Evolutionary conservation across 306 rosid species (phyloP).

Genomic region (Vicia villosa): DNA sequence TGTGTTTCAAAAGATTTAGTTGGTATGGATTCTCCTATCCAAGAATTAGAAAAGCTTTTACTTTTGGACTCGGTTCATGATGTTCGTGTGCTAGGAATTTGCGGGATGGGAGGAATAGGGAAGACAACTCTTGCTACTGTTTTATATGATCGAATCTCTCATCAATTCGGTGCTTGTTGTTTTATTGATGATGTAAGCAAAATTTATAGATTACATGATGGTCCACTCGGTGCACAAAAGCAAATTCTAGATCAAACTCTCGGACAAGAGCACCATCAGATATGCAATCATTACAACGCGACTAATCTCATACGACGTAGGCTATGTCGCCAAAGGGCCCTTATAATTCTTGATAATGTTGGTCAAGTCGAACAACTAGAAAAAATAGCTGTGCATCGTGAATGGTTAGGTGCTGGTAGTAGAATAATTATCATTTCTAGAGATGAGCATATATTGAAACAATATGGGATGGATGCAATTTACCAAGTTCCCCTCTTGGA

Average conservation of each 20-base stretch:
- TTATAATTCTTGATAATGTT: conserved; percentile 28
- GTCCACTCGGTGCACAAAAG: neutral
- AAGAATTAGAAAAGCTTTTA: conserved; percentile 24
- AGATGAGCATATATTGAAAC: conserved; percentile 25
- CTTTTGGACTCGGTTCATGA: neutral
- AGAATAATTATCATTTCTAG: conserved; percentile 29
- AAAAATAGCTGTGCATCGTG: neutral
- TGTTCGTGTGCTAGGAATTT: conserved; percentile 27
- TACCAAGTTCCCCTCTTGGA: neutral
- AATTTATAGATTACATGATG: neutral
- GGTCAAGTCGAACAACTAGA: neutral
- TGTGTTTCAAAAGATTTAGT: conserved; percentile 25
- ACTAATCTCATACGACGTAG: neutral
- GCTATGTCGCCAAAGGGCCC: neutral
- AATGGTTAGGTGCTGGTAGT: conserved; percentile 22
- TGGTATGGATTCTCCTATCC: conserved; percentile 19
- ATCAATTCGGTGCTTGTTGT: neutral
- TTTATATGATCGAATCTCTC: neutral
- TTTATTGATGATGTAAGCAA: conserved; percentile 18
- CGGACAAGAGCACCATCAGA: neutral
- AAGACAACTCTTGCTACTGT: conserved; percentile 22
- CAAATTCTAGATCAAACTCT: conserved; percentile 6
- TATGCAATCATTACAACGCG: neutral
- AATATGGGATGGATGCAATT: neutral
- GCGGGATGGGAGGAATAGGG: conserved; percentile 39